phyloP scores from a whole-genome alignment of 2,329 filamentous ascomycete genomes.

The Diaporthe eres region DNA sequence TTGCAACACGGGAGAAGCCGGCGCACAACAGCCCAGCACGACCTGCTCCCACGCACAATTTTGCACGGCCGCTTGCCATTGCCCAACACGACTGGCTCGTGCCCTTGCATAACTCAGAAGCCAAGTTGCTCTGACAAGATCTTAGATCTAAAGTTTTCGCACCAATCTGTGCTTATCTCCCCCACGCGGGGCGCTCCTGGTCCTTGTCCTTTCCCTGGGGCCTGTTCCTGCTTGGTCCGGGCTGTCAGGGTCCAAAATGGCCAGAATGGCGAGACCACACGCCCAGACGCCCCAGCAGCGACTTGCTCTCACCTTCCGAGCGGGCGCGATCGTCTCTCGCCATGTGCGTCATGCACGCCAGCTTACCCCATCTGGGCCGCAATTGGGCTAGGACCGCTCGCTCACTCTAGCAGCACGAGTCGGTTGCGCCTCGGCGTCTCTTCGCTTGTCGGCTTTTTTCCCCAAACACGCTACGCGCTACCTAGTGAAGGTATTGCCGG shows the following conservation, averaged over 20 bases:
- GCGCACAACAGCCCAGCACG: neutral
- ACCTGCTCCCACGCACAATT: slow-evolving; percentile 14
- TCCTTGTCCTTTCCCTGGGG: slow-evolving; percentile 19
- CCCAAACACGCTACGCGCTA: slow-evolving; percentile 21
- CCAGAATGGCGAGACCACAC: slow-evolving; percentile 12
- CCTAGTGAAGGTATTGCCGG: neutral
- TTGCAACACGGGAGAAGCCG: slow-evolving; percentile 15
- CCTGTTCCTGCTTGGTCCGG: neutral
- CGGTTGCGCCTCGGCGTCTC: slow-evolving; percentile 25
- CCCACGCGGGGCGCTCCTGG: slow-evolving; percentile 40
- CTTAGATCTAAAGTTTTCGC: slow-evolving; percentile 40
- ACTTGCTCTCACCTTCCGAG: neutral
- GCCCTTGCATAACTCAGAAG: neutral
- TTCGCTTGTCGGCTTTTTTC: slow-evolving; percentile 26
- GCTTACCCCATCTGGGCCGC: slow-evolving; percentile 27
- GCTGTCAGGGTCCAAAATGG: slow-evolving; percentile 29
- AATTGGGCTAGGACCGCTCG: slow-evolving; percentile 19
- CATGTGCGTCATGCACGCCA: slow-evolving; percentile 37
- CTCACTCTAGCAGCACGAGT: slow-evolving; percentile 1
- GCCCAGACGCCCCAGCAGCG: slow-evolving; percentile 3
- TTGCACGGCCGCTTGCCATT: neutral
- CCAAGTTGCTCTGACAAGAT: slow-evolving; percentile 42
- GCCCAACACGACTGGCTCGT: slow-evolving; percentile 16
- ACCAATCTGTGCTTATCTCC: slow-evolving; percentile 35
- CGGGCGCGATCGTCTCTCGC: slow-evolving; percentile 28